Conservation (phyloP, 352 stramenopile species). For the Aphanomyces stellatus region DNA sequence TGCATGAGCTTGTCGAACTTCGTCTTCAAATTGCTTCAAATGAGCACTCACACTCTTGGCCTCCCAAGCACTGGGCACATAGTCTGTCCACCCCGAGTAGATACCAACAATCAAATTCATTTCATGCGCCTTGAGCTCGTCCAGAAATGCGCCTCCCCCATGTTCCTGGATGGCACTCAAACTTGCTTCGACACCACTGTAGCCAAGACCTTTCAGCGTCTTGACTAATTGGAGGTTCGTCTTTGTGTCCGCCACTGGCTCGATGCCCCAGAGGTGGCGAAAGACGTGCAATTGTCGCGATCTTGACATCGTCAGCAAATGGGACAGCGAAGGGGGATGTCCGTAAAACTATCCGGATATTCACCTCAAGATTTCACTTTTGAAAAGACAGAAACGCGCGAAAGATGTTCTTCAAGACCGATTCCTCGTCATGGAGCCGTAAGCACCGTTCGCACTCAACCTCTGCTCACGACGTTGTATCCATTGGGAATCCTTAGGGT, state of each 20-base stretch:
- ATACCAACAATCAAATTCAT: conserved; percentile 54
- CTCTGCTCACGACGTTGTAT: not conserved
- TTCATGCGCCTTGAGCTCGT: conserved; percentile 38
- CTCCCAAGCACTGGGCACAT: conserved; percentile 28
- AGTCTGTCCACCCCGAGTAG: conserved; percentile 66
- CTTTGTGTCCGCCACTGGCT: not conserved
- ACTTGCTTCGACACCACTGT: conserved; percentile 62
- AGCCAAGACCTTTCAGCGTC: conserved; percentile 25
- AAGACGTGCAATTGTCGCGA: conserved; percentile 10
- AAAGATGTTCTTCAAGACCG: conserved; percentile 9
- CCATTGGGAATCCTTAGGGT: not conserved
- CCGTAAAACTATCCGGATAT: not conserved
- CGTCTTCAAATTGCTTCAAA: conserved; percentile 50
- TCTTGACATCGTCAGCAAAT: not conserved
- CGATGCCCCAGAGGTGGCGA: conserved; percentile 17
- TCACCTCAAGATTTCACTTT: not conserved
- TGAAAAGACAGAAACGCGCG: not conserved
- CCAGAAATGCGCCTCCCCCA: conserved; percentile 33
- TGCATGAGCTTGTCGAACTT: conserved; percentile 16
- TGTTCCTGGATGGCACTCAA: conserved; percentile 44
- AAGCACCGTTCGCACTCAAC: not conserved
- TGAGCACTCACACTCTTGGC: conserved; percentile 37
- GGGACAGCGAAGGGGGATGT: not conserved
- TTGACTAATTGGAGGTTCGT: conserved; percentile 6
- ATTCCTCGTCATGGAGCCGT: not conserved